Conservation (phyloP, 192 early-diverging fungal species). For the Entomortierella beljakovae region DNA sequence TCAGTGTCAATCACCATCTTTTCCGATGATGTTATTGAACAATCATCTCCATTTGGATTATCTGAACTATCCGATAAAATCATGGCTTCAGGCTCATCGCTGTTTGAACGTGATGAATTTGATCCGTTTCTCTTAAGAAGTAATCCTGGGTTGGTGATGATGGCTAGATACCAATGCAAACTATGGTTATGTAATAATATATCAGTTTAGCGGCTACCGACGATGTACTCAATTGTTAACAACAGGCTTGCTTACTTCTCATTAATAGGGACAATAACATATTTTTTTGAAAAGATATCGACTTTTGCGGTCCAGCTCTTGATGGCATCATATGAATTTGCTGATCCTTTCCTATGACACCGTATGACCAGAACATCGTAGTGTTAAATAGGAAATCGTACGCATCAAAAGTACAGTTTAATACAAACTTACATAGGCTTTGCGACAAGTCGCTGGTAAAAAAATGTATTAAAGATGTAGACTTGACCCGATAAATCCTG, state of each 20-base stretch:
- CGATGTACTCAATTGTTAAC: too few relatives aligned
- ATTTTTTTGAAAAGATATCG: slow-evolving; percentile 80
- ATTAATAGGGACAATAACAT: slow-evolving; percentile 88
- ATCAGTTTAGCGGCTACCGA: background rate
- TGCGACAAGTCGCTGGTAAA: slow-evolving; percentile 78
- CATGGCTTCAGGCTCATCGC: background rate
- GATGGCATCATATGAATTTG: slow-evolving; percentile 69
- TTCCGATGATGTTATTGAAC: background rate
- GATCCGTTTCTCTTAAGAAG: slow-evolving; percentile 28
- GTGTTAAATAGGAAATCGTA: too few relatives aligned
- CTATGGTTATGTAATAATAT: slow-evolving; percentile 24
- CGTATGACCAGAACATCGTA: too few relatives aligned
- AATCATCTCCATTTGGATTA: background rate
- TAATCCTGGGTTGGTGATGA: slow-evolving; percentile 79
- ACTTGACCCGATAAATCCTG: slow-evolving; percentile 64
- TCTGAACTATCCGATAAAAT: background rate
- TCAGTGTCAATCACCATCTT: slow-evolving; percentile 22
- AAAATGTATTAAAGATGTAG: slow-evolving; percentile 89
- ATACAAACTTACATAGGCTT: slow-evolving; percentile 36
- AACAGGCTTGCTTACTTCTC: slow-evolving; percentile 70
- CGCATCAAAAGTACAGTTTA: slow-evolving; percentile 1
- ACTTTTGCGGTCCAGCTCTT: slow-evolving; percentile 83
- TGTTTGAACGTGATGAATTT: background rate
- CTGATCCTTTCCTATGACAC: slow-evolving; percentile 36
- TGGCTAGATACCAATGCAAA: slow-evolving; percentile 90